Percentiles rank a stretch among this genome's conserved stretches.
phyloP scores from a whole-genome alignment of 2,329 filamentous ascomycete species.

The Diaporthe vaccinii region DNA sequence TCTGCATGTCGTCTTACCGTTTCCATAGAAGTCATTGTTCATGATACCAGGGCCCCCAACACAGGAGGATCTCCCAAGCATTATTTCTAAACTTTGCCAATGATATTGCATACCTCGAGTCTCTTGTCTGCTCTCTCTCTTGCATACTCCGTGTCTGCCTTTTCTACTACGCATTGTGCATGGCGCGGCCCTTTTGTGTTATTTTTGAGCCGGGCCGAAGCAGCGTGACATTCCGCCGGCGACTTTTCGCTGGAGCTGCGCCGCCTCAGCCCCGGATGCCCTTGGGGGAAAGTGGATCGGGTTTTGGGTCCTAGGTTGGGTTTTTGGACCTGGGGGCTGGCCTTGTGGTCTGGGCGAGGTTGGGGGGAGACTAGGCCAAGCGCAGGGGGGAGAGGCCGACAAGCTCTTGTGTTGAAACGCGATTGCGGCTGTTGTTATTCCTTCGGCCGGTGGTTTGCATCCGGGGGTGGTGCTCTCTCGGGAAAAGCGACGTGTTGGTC shows the following conservation, averaged over 20 bases:
- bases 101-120: slow-evolving; percentile 10
- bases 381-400: slow-evolving; percentile 6
- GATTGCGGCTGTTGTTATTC: slow-evolving; percentile 20
- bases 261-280: neutral
- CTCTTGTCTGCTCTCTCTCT: neutral
- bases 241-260: neutral
- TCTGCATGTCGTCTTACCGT: slow-evolving; percentile 26
- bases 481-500: neutral
- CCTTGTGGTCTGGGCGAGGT: neutral
- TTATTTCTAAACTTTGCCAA: slow-evolving; percentile 22
- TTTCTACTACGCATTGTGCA: slow-evolving; percentile 10
- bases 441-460: neutral
- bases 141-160: neutral
- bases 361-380: slow-evolving; percentile 1
- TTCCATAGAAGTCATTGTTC: slow-evolving; percentile 38
- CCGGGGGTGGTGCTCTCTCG: neutral
- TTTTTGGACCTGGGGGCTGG: neutral
- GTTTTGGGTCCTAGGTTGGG: neutral
- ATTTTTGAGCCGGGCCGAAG: slow-evolving; percentile 19
- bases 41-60: slow-evolving; percentile 40
- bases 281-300: neutral
- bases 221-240: slow-evolving; percentile 23
- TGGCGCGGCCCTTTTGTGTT: neutral
- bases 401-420: slow-evolving; percentile 31
- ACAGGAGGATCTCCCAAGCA: slow-evolving; percentile 37